Conservation (phyloP, 129 eudicot genomes). For the Chrysanthemum makinoi region DNA sequence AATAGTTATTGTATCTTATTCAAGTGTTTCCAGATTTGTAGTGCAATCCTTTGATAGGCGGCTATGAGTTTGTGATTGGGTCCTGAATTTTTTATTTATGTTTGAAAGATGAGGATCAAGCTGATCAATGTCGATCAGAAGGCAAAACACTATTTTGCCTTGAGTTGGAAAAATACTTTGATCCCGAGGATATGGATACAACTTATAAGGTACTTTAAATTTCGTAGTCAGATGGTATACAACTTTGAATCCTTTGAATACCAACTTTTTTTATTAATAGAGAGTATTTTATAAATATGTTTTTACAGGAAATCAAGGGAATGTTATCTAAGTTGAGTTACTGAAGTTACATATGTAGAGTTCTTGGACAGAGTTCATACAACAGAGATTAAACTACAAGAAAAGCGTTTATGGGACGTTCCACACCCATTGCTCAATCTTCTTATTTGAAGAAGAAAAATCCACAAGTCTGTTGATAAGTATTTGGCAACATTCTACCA, state of each 20-base stretch:
- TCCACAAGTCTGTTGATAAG: conserved; percentile 49
- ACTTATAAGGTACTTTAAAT: conserved; percentile 41
- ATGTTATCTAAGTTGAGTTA: conserved; percentile 58
- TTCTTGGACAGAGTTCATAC: conserved; percentile 85
- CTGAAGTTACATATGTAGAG: conserved; percentile 65
- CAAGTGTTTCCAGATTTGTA: too few relatives aligned
- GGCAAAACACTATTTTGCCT: conserved; percentile 75
- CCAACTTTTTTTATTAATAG: not conserved
- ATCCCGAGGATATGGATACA: conserved; percentile 34
- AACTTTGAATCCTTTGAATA: not conserved
- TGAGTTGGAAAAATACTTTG: conserved; percentile 70
- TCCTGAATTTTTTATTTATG: too few relatives aligned
- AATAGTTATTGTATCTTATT: too few relatives aligned
- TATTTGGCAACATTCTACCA: conserved; percentile 61
- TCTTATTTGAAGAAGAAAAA: conserved; percentile 63
- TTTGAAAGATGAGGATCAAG: conserved; percentile 65
- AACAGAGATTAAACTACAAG: conserved; percentile 60
- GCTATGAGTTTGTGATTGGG: too few relatives aligned
- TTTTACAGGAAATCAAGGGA: conserved; percentile 62
- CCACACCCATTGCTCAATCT: conserved; percentile 95
- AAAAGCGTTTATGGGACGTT: conserved; percentile 77
- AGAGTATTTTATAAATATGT: not conserved
- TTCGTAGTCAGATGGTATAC: not conserved
- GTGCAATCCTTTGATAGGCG: too few relatives aligned
- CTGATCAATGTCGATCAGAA: conserved; percentile 63